These are phyloP conservation scores for Penicillium sp. DNA, from an alignment of 2,329 filamentous ascomycete genomes.

Conservation along the genomic window DNA sequence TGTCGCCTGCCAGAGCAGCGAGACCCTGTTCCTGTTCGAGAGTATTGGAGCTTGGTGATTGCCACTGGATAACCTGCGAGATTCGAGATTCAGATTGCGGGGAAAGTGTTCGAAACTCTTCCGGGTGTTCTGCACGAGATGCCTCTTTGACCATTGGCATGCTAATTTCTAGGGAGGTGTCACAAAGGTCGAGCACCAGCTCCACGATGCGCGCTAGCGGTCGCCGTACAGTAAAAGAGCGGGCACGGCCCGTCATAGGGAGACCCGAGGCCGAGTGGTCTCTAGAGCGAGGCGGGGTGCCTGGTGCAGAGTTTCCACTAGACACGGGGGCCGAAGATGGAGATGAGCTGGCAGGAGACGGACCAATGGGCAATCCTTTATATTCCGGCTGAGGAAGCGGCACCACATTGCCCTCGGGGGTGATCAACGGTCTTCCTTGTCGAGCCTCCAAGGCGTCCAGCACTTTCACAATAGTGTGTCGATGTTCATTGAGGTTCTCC, in stretches of 20 bases:
- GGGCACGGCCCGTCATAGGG: slow-evolving; percentile 70
- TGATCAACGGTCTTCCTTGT: slow-evolving; percentile 43
- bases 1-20: slow-evolving; percentile 84
- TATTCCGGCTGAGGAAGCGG: slow-evolving; percentile 71
- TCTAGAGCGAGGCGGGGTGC: slow-evolving; percentile 64
- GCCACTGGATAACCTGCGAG: slow-evolving; percentile 93
- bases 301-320: slow-evolving; percentile 68
- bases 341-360: slow-evolving; percentile 65
- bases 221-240: slow-evolving; percentile 87
- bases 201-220: slow-evolving; percentile 93
- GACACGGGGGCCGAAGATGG: slow-evolving; percentile 73
- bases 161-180: slow-evolving; percentile 93
- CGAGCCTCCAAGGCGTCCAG: slow-evolving; percentile 82
- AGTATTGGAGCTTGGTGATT: slow-evolving; percentile 87
- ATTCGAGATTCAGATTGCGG: slow-evolving; percentile 95
- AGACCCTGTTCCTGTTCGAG: slow-evolving; percentile 92
- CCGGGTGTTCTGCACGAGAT: slow-evolving; percentile 60
- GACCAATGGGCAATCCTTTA: slow-evolving; percentile 82
- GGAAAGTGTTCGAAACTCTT: slow-evolving; percentile 88
- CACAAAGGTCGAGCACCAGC: slow-evolving; percentile 88
- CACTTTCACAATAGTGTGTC: slow-evolving; percentile 91
- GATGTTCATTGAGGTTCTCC: slow-evolving; percentile 87
- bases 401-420: slow-evolving; percentile 43
- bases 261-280: slow-evolving; percentile 67
- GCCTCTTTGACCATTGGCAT: slow-evolving; percentile 86